Percentiles rank a stretch among this genome's conserved stretches.
Conservation (phyloP, 768 basidiomycete genomes). For the Termitomyces sp. region DNA sequence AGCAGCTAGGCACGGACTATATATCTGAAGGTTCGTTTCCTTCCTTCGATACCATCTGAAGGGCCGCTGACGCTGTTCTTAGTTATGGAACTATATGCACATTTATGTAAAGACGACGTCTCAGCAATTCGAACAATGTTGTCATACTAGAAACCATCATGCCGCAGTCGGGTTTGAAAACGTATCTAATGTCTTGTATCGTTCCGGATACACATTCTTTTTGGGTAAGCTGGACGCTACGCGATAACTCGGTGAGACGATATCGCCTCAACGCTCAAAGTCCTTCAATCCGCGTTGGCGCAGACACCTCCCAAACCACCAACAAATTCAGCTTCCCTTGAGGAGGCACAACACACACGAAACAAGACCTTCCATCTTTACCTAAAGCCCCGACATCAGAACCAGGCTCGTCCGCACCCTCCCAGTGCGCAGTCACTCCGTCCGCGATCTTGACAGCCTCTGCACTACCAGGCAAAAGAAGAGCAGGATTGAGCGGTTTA, state of each 20-base stretch:
- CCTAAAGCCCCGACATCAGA: constrained; percentile 27
- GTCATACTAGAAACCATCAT: too few relatives aligned
- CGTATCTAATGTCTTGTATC: too few relatives aligned
- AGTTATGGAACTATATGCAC: too few relatives aligned
- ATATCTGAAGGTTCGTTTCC: too few relatives aligned
- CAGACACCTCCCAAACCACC: constrained; percentile 36
- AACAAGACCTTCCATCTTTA: constrained; percentile 32
- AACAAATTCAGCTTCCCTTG: constrained; percentile 32
- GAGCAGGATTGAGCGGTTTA: constrained; percentile 36
- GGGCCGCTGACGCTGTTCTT: too few relatives aligned
- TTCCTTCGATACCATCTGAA: too few relatives aligned
- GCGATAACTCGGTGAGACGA: background rate
- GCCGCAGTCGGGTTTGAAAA: too few relatives aligned
- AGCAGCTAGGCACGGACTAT: too few relatives aligned
- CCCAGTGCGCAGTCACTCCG: constrained; percentile 37
- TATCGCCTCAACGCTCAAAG: constrained; percentile 1
- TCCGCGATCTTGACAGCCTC: constrained; percentile 24
- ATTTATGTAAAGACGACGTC: too few relatives aligned
- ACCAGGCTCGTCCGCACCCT: constrained; percentile 32
- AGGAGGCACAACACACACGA: constrained; percentile 30
- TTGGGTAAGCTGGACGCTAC: too few relatives aligned
- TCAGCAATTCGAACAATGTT: too few relatives aligned
- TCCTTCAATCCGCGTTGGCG: constrained; percentile 27
- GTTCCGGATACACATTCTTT: too few relatives aligned
- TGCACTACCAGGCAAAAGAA: constrained; percentile 10